Evolutionary conservation across 2,329 filamentous ascomycete genomes (phyloP).

Genomic region (Elsinoe perseae): DNA sequence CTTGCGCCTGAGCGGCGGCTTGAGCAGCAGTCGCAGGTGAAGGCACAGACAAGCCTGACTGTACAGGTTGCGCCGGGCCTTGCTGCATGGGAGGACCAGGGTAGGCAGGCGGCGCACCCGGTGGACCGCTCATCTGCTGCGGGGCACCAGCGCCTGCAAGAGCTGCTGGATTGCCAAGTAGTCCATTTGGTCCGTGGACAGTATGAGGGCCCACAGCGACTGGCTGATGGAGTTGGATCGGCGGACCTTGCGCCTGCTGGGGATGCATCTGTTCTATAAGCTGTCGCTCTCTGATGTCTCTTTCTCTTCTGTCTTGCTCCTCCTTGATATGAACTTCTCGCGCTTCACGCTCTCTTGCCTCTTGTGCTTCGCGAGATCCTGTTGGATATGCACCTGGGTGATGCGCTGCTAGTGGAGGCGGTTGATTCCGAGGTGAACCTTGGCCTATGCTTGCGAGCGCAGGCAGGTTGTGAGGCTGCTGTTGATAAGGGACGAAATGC

Average conservation of each 20-base stretch:
- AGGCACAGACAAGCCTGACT: constrained; percentile 39
- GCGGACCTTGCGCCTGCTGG: constrained; percentile 80
- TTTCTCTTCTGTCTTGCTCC: constrained; percentile 54
- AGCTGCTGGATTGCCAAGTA: constrained; percentile 56
- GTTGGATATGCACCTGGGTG: constrained; percentile 37
- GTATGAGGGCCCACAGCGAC: constrained; percentile 71
- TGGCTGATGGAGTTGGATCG: constrained; percentile 88
- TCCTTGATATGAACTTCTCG: constrained; percentile 50
- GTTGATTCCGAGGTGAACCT: constrained; percentile 35
- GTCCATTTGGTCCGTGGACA: constrained; percentile 85
- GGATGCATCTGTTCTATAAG: constrained; percentile 61
- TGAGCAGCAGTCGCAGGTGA: constrained; percentile 29
- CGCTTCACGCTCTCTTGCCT: constrained; percentile 44
- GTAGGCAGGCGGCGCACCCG: constrained; percentile 53
- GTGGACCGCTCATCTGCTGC: constrained; percentile 43
- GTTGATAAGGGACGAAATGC: constrained; percentile 36
- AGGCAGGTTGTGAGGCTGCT: constrained; percentile 39
- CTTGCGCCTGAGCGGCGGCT: constrained; percentile 53
- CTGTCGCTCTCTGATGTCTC: constrained; percentile 58
- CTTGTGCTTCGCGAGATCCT: constrained; percentile 37
- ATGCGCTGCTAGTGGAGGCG: constrained; percentile 32
- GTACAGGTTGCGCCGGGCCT: constrained; percentile 40
- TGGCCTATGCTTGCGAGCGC: constrained; percentile 38
- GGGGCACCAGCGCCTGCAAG: constrained; percentile 38
- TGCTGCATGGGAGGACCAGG: constrained; percentile 52